Percentiles rank a stretch among this genome's conserved stretches.
Evolutionary conservation across 2,329 filamentous ascomycete genomes (phyloP).

Genomic region (Fusarium anthophilum): DNA sequence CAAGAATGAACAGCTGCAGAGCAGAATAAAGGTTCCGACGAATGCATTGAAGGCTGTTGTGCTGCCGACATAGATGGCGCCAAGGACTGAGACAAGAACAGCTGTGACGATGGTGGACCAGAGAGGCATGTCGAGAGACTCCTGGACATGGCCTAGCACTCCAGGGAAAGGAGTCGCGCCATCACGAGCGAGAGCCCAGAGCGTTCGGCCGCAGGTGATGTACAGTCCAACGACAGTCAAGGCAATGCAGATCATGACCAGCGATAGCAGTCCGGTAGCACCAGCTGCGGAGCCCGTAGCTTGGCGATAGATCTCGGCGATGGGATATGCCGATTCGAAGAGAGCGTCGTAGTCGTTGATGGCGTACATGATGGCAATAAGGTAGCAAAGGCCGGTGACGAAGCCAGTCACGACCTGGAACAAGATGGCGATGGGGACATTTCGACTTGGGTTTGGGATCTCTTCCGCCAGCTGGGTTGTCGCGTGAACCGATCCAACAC

Average conservation of each 20-base stretch:
- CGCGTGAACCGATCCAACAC: slow-evolving; percentile 72
- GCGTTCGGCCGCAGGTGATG: slow-evolving; percentile 51
- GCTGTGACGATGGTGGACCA: slow-evolving; percentile 61
- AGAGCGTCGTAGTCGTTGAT: slow-evolving; percentile 65
- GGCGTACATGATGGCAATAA: slow-evolving; percentile 65
- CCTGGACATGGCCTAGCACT: slow-evolving; percentile 44
- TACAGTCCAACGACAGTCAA: slow-evolving; percentile 50
- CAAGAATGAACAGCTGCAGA: slow-evolving; percentile 59
- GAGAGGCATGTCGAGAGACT: slow-evolving; percentile 48
- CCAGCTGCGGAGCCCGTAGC: slow-evolving; percentile 62
- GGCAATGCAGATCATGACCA: slow-evolving; percentile 52
- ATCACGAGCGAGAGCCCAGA: slow-evolving; percentile 54
- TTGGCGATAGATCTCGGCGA: slow-evolving; percentile 72
- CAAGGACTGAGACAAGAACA: slow-evolving; percentile 60
- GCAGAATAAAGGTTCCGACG: slow-evolving; percentile 59
- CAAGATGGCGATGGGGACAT: slow-evolving; percentile 63
- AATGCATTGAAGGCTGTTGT: slow-evolving; percentile 74
- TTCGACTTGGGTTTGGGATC: slow-evolving; percentile 61
- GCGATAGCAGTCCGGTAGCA: slow-evolving; percentile 59
- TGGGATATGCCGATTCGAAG: slow-evolving; percentile 64
- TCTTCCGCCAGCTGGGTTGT: slow-evolving; percentile 73
- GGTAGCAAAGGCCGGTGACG: slow-evolving; percentile 61
- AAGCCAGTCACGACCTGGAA: slow-evolving; percentile 62
- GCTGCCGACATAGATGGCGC: slow-evolving; percentile 72
- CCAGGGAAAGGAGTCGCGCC: slow-evolving; percentile 48